Evolutionary conservation across 371 early-diverging fungal species (phyloP).

Genomic region (Apophysomyces trapeziformis): DNA sequence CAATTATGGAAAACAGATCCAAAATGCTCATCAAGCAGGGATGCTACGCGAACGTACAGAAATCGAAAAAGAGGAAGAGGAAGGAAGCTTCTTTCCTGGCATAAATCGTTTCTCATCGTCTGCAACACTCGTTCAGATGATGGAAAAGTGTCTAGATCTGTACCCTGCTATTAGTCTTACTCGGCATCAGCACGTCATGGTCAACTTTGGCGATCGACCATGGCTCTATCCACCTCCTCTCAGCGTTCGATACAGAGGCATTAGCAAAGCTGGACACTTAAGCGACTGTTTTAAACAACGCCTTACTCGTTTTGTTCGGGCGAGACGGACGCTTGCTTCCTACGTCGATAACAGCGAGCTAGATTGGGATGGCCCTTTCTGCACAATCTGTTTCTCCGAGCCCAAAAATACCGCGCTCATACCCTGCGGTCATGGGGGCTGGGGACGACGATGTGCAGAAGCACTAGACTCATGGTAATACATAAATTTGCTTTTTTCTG

Average conservation of each 20-base stretch:
- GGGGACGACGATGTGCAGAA: constrained; percentile 44
- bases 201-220: constrained; percentile 52
- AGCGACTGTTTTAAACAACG: constrained; percentile 28
- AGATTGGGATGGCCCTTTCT: constrained; percentile 43
- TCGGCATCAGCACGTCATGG: constrained; percentile 45
- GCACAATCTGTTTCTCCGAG: constrained; percentile 51
- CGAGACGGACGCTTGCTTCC: constrained; percentile 16
- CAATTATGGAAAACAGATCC: constrained; percentile 5
- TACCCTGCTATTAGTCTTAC: constrained; percentile 55
- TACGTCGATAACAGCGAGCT: constrained; percentile 12
- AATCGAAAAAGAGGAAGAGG: not conserved
- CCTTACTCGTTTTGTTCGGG: constrained; percentile 27
- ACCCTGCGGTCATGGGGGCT: constrained; percentile 51
- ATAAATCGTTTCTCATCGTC: not conserved
- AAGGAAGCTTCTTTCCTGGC: not conserved
- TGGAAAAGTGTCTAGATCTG: constrained; percentile 33
- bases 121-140: not conserved
- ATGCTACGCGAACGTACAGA: not conserved
- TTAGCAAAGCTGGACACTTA: constrained; percentile 34
- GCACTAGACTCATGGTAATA: constrained; percentile 44
- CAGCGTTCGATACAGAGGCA: constrained; percentile 28
- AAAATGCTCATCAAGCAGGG: not conserved
- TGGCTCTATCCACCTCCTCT: constrained; percentile 54
- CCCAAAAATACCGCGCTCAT: constrained; percentile 42
- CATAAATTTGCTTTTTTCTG: not conserved